Conservation (phyloP, 2,329 filamentous ascomycete species). For the Alternaria panax region DNA sequence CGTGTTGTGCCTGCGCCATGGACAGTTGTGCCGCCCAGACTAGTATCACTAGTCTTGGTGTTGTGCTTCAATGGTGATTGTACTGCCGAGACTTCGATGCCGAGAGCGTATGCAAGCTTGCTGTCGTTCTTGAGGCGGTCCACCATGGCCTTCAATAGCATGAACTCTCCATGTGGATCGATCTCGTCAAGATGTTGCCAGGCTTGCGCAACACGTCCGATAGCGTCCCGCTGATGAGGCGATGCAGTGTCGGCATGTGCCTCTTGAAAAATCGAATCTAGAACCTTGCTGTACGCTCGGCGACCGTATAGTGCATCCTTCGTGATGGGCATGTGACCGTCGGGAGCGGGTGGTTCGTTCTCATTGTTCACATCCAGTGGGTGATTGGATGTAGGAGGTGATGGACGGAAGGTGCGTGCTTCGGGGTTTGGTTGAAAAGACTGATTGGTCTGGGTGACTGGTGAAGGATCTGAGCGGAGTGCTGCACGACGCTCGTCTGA, state of each 20-base stretch:
- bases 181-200: conserved; percentile 84
- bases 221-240: conserved; percentile 78
- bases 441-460: conserved; percentile 18
- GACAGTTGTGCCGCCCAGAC: conserved; percentile 44
- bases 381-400: conserved; percentile 43
- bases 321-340: conserved; percentile 61
- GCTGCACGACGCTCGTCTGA: conserved; percentile 59
- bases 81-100: conserved; percentile 44
- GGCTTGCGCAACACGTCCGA: conserved; percentile 83
- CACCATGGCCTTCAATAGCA: conserved; percentile 80
- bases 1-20: conserved; percentile 45
- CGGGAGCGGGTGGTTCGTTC: conserved; percentile 62
- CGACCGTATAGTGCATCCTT: conserved; percentile 87
- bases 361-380: conserved; percentile 60
- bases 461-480: conserved; percentile 40
- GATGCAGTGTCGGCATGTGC: conserved; percentile 79
- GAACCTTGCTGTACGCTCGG: conserved; percentile 78
- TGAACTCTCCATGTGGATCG: conserved; percentile 89
- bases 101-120: conserved; percentile 63
- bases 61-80: conserved; percentile 40
- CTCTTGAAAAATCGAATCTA: conserved; percentile 86
- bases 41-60: conserved; percentile 42
- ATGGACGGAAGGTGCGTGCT: conserved; percentile 48
- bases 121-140: conserved; percentile 74
- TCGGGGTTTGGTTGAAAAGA: conserved; percentile 47